Percentiles rank a stretch among this genome's conserved stretches.
These are phyloP conservation scores for Mucor mucedo DNA, from an alignment of 371 early-diverging fungal genomes.

Conservation along the genomic window DNA sequence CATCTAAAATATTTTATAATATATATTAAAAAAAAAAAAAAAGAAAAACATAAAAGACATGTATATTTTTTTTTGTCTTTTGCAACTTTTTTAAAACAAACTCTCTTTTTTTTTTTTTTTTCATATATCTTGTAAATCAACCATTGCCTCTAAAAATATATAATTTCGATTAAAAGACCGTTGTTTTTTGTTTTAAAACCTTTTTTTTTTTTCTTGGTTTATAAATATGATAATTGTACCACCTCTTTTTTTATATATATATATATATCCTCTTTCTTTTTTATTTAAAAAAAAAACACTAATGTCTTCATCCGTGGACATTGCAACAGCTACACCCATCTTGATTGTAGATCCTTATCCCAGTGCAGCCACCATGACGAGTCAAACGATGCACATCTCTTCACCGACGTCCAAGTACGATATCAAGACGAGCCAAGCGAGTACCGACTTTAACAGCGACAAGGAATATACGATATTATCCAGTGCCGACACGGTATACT, in stretches of 20 bases:
- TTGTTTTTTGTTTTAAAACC: conserved; percentile 2
- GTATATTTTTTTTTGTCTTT: neutral
- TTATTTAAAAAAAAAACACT: neutral
- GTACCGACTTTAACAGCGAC: neutral
- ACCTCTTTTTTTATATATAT: neutral
- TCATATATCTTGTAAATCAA: neutral
- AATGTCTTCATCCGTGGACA: conserved; percentile 11
- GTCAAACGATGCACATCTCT: neutral
- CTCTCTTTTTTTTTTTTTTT: conserved; percentile 2
- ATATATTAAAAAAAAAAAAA: conserved; percentile 12
- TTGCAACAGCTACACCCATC: conserved; percentile 11
- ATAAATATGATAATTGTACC: neutral
- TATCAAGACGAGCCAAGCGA: neutral
- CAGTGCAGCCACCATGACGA: conserved; percentile 19
- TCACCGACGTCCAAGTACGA: neutral
- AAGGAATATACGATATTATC: conserved; percentile 8
- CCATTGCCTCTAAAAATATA: neutral
- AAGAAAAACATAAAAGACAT: conserved; percentile 3
- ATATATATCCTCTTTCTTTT: conserved; percentile 1
- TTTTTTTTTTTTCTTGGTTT: neutral
- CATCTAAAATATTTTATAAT: conserved; percentile 19
- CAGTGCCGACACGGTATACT: conserved; percentile 1
- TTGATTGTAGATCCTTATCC: conserved; percentile 15
- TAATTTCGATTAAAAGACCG: conserved; percentile 2
- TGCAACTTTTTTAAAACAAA: neutral